phyloP scores from a whole-genome alignment of 352 stramenopile species.

The Pelagophyceae sp. region DNA sequence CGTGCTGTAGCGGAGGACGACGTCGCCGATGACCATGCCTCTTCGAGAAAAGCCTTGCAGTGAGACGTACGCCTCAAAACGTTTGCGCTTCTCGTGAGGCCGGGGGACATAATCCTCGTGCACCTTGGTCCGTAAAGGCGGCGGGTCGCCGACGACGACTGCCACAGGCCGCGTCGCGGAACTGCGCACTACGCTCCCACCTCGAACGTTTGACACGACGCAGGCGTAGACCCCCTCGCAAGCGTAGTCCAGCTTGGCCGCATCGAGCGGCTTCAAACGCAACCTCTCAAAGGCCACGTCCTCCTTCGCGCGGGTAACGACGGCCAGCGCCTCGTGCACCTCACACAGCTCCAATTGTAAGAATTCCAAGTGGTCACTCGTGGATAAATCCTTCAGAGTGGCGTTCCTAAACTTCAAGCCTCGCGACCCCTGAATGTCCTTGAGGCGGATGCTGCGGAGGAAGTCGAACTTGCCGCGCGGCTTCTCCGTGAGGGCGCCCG shows the following conservation, averaged over 20 bases:
- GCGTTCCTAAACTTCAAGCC: not conserved
- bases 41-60: conserved; percentile 22
- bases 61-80: conserved; percentile 22
- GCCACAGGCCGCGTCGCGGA: conserved; percentile 1
- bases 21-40: conserved; percentile 20
- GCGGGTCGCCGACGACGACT: conserved; percentile 25
- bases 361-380: not conserved
- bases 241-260: conserved; percentile 22
- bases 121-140: conserved; percentile 22
- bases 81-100: conserved; percentile 4
- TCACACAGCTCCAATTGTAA: not conserved
- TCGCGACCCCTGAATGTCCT: not conserved
- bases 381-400: not conserved
- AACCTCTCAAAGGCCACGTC: conserved; percentile 17
- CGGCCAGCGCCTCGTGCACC: not conserved
- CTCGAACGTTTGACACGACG: conserved; percentile 20
- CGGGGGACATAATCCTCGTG: conserved; percentile 23
- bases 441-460: not conserved
- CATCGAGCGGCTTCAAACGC: not conserved
- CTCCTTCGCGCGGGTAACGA: not conserved
- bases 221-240: conserved; percentile 26
- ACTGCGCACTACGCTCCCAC: conserved; percentile 2
- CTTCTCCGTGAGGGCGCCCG: not conserved
- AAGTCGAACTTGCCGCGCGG: not conserved
- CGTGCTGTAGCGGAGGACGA: conserved; percentile 20